Conservation (phyloP, 306 rosid genomes). For the Glycine soja region DNA sequence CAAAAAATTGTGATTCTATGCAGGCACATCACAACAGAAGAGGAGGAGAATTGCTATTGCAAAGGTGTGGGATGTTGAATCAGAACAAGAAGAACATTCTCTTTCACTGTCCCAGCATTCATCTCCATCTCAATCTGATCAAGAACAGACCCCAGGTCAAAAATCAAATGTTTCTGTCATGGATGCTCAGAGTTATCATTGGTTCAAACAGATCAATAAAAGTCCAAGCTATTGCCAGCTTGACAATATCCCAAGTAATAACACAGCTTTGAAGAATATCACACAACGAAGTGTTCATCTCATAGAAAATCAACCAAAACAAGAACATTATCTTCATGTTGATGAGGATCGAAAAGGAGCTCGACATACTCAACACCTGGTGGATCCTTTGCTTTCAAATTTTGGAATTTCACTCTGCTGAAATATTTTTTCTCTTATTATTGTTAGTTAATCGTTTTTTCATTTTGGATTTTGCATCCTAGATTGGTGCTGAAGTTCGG, state of each 20-base stretch:
- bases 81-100: conserved; percentile 97
- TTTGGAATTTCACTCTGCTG: background rate
- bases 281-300: conserved; percentile 46
- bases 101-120: conserved; percentile 86
- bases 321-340: conserved; percentile 48
- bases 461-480: conserved; percentile 40
- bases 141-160: conserved; percentile 69
- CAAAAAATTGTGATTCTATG: conserved; percentile 11
- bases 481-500: conserved; percentile 87
- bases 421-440: background rate
- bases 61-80: conserved; percentile 72
- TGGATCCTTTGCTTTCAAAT: conserved; percentile 33
- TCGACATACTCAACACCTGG: conserved; percentile 58
- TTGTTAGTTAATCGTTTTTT: conserved; percentile 8
- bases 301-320: conserved; percentile 56
- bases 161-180: conserved; percentile 53
- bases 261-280: conserved; percentile 40
- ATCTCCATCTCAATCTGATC: conserved; percentile 90
- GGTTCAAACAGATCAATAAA: conserved; percentile 52
- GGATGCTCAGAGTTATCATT: conserved; percentile 61
- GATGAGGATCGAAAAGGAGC: conserved; percentile 48
- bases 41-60: conserved; percentile 70
- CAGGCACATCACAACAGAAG: conserved; percentile 79
- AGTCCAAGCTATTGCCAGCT: conserved; percentile 52
- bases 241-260: conserved; percentile 45